These are phyloP conservation scores for Podila minutissima DNA, from an alignment of 192 early-diverging fungal genomes.

Conservation along the genomic window DNA sequence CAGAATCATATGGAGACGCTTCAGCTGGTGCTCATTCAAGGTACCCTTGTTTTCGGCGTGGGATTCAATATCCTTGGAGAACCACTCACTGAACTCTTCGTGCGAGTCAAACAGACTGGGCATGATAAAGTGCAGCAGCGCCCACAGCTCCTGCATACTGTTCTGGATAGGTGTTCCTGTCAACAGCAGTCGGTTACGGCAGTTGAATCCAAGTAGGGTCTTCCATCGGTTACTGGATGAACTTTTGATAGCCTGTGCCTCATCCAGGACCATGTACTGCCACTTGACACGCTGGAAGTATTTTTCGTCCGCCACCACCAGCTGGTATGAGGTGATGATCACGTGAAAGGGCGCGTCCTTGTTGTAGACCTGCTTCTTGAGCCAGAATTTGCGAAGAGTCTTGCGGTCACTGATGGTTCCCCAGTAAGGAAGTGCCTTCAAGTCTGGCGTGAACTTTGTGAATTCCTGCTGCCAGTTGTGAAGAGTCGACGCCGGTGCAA, in stretches of 20 bases:
- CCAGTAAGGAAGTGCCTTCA: slow-evolving; percentile 89
- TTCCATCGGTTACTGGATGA: slow-evolving; percentile 91
- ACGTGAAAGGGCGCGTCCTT: slow-evolving; percentile 89
- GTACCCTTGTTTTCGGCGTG: slow-evolving; percentile 85
- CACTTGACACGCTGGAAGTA: slow-evolving; percentile 88
- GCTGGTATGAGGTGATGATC: slow-evolving; percentile 90
- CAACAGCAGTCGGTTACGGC: slow-evolving; percentile 84
- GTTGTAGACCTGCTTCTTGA: slow-evolving; percentile 76
- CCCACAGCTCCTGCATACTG: slow-evolving; percentile 95
- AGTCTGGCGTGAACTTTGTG: slow-evolving; percentile 78
- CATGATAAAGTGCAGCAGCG: slow-evolving; percentile 95
- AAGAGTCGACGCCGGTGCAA: slow-evolving; percentile 88
- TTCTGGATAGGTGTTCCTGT: slow-evolving; percentile 97
- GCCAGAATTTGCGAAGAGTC: slow-evolving; percentile 82
- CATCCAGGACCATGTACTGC: slow-evolving; percentile 97
- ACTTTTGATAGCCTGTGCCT: slow-evolving; percentile 95
- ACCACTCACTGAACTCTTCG: slow-evolving; percentile 95
- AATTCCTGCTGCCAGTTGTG: slow-evolving; percentile 96
- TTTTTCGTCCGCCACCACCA: slow-evolving; percentile 81
- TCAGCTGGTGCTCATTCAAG: slow-evolving; percentile 86
- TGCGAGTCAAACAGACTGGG: slow-evolving; percentile 93
- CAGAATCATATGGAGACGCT: slow-evolving; percentile 89
- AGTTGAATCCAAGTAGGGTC: slow-evolving; percentile 82
- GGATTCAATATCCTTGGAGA: slow-evolving; percentile 91
- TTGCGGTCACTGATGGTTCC: slow-evolving; percentile 86